These are phyloP conservation scores for Dioscorea dumetorum DNA, from an alignment of 106 monocot genomes.

Conservation along the genomic window DNA sequence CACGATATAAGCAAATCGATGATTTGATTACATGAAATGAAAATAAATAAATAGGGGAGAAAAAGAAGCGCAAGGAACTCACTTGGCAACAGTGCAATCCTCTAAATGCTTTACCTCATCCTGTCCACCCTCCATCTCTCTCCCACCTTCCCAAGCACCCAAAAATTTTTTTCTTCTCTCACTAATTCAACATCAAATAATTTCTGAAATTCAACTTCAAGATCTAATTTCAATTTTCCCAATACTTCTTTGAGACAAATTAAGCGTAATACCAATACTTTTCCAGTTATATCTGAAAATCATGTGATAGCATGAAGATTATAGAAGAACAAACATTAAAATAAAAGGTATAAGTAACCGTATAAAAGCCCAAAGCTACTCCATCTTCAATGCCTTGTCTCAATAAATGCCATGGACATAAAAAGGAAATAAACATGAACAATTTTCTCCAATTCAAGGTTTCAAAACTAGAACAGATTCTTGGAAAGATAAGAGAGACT, in stretches of 20 bases:
- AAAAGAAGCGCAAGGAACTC: neutral
- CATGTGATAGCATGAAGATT: neutral
- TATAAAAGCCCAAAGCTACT: too few relatives aligned
- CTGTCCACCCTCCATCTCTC: neutral
- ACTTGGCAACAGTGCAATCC: constrained; percentile 2
- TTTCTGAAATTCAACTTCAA: neutral
- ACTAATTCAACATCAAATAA: neutral
- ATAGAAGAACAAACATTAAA: neutral
- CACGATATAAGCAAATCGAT: neutral
- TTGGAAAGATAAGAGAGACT: too few relatives aligned
- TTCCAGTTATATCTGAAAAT: neutral
- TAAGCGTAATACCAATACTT: neutral
- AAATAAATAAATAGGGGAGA: neutral
- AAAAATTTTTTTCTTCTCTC: neutral
- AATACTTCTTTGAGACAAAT: too few relatives aligned
- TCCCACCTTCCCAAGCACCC: neutral
- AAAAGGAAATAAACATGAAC: too few relatives aligned
- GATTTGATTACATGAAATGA: neutral
- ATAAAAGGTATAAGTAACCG: too few relatives aligned
- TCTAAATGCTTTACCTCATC: constrained; percentile 2
- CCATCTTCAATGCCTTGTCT: too few relatives aligned
- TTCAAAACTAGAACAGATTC: too few relatives aligned
- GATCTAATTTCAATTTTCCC: too few relatives aligned
- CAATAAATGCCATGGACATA: too few relatives aligned
- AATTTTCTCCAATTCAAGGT: too few relatives aligned